Percentiles rank a stretch among this genome's conserved stretches.
phyloP scores from a whole-genome alignment of 192 early-diverging fungal species.

The Backusella parvicylindrica region DNA sequence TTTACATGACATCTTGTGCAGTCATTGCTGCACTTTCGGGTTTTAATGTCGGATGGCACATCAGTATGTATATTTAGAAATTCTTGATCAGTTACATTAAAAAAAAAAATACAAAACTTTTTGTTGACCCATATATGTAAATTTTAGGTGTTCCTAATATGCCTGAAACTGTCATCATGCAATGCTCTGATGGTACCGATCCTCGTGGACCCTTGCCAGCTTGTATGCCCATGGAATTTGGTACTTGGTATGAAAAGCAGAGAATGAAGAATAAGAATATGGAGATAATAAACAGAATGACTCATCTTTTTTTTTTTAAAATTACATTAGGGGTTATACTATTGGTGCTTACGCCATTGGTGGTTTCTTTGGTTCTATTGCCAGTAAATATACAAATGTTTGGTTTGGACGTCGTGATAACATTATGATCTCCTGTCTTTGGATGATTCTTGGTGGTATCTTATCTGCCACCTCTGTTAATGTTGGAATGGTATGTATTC shows the following conservation, averaged over 20 bases:
- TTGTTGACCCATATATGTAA: neutral
- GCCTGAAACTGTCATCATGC: slow-evolving; percentile 22
- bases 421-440: slow-evolving; percentile 64
- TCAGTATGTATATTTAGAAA: slow-evolving; percentile 19
- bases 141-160: slow-evolving; percentile 33
- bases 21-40: slow-evolving; percentile 31
- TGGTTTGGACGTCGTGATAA: slow-evolving; percentile 48
- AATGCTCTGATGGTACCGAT: slow-evolving; percentile 23
- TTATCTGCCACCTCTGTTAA: slow-evolving; percentile 61
- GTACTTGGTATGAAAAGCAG: slow-evolving; percentile 27
- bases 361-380: slow-evolving; percentile 53
- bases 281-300: neutral
- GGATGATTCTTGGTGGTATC: slow-evolving; percentile 63
- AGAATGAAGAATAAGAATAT: neutral
- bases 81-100: neutral
- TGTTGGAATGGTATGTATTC: slow-evolving; percentile 37
- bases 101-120: neutral
- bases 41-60: slow-evolving; percentile 33
- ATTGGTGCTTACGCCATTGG: slow-evolving; percentile 49
- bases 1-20: slow-evolving; percentile 27
- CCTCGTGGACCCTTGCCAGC: slow-evolving; percentile 13
- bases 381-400: slow-evolving; percentile 40
- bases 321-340: slow-evolving; percentile 37
- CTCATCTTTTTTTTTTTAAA: neutral
- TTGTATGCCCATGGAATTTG: slow-evolving; percentile 35